phyloP scores from a whole-genome alignment of 1,139 yeast species.

The Kurtzmaniella quercitrusa region DNA sequence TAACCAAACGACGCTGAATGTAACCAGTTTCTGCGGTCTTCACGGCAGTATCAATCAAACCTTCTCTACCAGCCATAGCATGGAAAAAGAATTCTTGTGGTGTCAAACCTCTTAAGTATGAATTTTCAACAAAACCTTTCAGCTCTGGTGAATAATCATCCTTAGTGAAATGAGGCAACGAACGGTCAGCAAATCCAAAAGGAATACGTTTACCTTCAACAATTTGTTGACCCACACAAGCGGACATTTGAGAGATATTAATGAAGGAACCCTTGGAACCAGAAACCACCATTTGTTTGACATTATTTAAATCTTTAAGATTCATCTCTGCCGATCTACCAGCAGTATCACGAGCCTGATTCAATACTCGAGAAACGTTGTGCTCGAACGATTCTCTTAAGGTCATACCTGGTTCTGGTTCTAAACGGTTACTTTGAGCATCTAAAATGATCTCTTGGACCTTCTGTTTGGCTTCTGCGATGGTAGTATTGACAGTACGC shows the following conservation, averaged over 20 bases:
- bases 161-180: constrained; percentile 95
- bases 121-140: constrained; percentile 95
- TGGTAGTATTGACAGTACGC: constrained; percentile 88
- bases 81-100: constrained; percentile 99
- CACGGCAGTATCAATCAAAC: constrained; percentile 98
- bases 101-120: constrained; percentile 93
- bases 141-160: constrained; percentile 98
- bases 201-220: constrained; percentile 99
- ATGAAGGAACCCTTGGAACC: constrained; percentile 99
- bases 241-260: constrained; percentile 99
- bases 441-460: constrained; percentile 90
- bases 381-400: constrained; percentile 97
- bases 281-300: constrained; percentile 98
- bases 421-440: constrained; percentile 83
- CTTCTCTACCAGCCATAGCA: constrained; percentile 99
- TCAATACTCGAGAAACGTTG: constrained; percentile 89
- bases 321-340: constrained; percentile 98
- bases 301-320: constrained; percentile 89
- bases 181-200: constrained; percentile 92
- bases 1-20: constrained; percentile 97
- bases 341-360: constrained; percentile 98
- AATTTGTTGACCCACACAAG: constrained; percentile 99
- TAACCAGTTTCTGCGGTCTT: constrained; percentile 99
- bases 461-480: constrained; percentile 85
- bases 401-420: constrained; percentile 99